Evolutionary conservation across 2,329 filamentous ascomycete genomes (phyloP).

Genomic region (Phialocephala subalpina): DNA sequence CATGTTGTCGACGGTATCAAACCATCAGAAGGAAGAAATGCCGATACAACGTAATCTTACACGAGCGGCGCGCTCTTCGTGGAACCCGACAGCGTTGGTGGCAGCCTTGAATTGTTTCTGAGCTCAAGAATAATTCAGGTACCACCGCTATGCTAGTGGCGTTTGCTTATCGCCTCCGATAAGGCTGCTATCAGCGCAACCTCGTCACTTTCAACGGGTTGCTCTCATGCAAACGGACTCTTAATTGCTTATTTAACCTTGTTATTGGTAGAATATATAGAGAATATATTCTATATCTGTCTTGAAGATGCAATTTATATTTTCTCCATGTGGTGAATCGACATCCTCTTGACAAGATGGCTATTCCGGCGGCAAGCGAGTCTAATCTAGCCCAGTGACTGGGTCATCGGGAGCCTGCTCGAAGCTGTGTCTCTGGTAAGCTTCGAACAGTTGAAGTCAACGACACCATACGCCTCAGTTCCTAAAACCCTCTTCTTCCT

Average conservation of each 20-base stretch:
- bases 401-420: slow-evolving; percentile 6
- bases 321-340: not conserved
- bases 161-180: not conserved
- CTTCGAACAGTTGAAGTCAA: slow-evolving; percentile 2
- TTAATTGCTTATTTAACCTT: too few species aligned
- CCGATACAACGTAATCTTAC: not conserved
- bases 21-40: not conserved
- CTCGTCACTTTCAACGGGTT: not conserved
- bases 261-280: too few species aligned
- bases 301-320: too few species aligned
- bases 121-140: not conserved
- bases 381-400: slow-evolving; percentile 5
- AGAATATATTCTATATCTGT: not conserved
- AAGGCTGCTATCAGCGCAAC: not conserved
- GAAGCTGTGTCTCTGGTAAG: slow-evolving; percentile 9
- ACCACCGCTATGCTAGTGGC: not conserved
- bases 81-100: not conserved
- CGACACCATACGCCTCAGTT: not conserved
- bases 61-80: not conserved
- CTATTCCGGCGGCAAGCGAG: not conserved
- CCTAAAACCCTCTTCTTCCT: not conserved
- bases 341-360: not conserved
- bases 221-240: not conserved
- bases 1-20: slow-evolving; percentile 23
- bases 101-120: not conserved